Base-by-base conservation (phyloP, 768 basidiomycete species). In the Naganishia onofrii region DNA sequence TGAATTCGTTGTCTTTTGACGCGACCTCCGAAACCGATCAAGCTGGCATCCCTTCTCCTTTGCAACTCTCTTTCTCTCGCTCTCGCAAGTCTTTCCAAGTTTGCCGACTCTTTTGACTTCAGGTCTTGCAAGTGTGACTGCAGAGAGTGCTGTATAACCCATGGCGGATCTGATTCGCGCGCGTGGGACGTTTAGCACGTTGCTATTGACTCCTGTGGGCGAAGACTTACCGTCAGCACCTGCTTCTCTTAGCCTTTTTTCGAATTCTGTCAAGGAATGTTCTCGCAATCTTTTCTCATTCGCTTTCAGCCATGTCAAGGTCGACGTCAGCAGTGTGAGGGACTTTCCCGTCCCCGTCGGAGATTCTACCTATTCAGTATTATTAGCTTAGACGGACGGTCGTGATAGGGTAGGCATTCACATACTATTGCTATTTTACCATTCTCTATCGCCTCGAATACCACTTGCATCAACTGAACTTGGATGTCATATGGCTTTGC, bases 401-500 rank as follows among this genome's bases (percentile, higher is more conserved):
- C 9, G n/a, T 23, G 10, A 13, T 2, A 29, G 8, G 57, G 26
- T 17, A 53, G 4, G 0, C 7, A 3, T 17, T 17, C 0, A 54
- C 76, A 29, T 48, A 94, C 85, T 58, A 97, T 89, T 0, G 92
- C 86, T 21, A 96, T 86, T 73, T 87, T 87, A 54, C 83, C 83
- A 0, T 82, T 73, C 78, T 94, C 92, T 54, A 96, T 89, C 0
- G 89, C 84, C 7, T 84, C 75, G 79, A 93, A 97, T 0, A 98
- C 82, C 72, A 93, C 91, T 21, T 84, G 87, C 94, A 97, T 96
- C 31, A 97, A 86, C 42, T 90, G 86, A 0, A 85, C 82, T 78
- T 98, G 95, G 69, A 95, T 94, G 21, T 84, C 78, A 78, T 95
- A 95, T 2, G 93, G 93, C 4, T 87, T 83, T 19, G 86, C 83